phyloP scores from a whole-genome alignment of 352 stramenopile species.

The Globisporangium irregulare region DNA sequence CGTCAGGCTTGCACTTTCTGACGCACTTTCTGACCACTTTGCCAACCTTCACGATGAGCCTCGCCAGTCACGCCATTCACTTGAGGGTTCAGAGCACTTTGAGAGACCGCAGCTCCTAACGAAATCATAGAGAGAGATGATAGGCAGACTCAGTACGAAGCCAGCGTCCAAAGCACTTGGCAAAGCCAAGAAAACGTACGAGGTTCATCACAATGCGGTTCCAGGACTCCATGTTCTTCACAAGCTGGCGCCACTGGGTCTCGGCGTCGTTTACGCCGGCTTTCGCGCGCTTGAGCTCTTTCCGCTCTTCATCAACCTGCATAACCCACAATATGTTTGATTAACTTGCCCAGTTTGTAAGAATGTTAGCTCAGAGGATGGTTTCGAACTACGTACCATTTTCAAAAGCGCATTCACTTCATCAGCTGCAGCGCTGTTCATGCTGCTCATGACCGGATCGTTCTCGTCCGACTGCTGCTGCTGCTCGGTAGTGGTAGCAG shows the following conservation, averaged over 20 bases:
- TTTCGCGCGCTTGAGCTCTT: conserved; percentile 24
- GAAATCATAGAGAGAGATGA: background rate
- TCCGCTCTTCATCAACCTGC: conserved; percentile 46
- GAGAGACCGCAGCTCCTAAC: conserved; percentile 1
- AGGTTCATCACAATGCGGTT: conserved; percentile 84
- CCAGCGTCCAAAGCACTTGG: background rate
- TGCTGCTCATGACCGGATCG: background rate
- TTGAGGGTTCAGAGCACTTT: conserved; percentile 5
- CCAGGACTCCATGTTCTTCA: conserved; percentile 86
- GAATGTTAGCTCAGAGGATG: background rate
- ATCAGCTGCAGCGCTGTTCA: conserved; percentile 17
- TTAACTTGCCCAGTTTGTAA: background rate
- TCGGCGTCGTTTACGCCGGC: conserved; percentile 35
- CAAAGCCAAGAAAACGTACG: conserved; percentile 25
- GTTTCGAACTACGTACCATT: conserved; percentile 37
- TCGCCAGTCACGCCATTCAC: background rate
- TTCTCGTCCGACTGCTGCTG: background rate
- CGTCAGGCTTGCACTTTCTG: background rate
- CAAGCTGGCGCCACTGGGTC: conserved; percentile 68
- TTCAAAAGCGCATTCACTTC: conserved; percentile 35
- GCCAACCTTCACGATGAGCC: background rate
- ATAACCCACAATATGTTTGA: background rate
- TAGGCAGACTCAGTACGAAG: background rate
- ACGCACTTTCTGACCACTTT: background rate
- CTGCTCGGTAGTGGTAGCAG: conserved; percentile 14